These are phyloP conservation scores for Aspergillus calidoustus DNA, from an alignment of 2,329 filamentous ascomycete species.

Conservation along the genomic window DNA sequence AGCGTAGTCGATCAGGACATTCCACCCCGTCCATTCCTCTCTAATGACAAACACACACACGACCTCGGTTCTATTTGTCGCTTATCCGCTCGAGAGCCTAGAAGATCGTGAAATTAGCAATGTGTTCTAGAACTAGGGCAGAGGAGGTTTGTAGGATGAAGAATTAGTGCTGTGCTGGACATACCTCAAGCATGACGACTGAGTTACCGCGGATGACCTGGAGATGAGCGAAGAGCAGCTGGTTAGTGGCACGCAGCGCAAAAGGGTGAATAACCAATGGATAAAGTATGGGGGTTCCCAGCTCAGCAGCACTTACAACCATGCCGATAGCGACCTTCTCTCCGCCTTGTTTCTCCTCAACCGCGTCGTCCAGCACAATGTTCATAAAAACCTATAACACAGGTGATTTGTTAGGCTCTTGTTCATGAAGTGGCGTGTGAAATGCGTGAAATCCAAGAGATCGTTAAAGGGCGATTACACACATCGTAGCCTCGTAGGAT, in stretches of 20 bases:
- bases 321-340: conserved; percentile 91
- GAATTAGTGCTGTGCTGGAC: conserved; percentile 16
- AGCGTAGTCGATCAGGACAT: conserved; percentile 16
- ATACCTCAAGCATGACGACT: conserved; percentile 91
- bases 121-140: background rate
- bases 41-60: background rate
- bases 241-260: conserved; percentile 15
- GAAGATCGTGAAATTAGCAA: conserved; percentile 8
- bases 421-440: background rate
- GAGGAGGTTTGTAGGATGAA: background rate
- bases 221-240: background rate
- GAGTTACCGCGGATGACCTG: conserved; percentile 97
- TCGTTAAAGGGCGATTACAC: conserved; percentile 39
- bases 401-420: conserved; percentile 1
- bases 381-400: conserved; percentile 85
- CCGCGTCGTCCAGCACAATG: conserved; percentile 94
- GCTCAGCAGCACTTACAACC: conserved; percentile 66
- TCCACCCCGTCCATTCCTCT: conserved; percentile 18
- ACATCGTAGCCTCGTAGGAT: conserved; percentile 96
- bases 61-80: conserved; percentile 39
- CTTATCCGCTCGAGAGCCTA: conserved; percentile 49
- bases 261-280: background rate
- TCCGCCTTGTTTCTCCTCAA: conserved; percentile 90
- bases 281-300: background rate
- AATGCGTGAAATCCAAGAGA: background rate